Evolutionary conservation across 371 early-diverging fungal genomes (phyloP).

Genomic region (Furculomyces boomerangus): DNA sequence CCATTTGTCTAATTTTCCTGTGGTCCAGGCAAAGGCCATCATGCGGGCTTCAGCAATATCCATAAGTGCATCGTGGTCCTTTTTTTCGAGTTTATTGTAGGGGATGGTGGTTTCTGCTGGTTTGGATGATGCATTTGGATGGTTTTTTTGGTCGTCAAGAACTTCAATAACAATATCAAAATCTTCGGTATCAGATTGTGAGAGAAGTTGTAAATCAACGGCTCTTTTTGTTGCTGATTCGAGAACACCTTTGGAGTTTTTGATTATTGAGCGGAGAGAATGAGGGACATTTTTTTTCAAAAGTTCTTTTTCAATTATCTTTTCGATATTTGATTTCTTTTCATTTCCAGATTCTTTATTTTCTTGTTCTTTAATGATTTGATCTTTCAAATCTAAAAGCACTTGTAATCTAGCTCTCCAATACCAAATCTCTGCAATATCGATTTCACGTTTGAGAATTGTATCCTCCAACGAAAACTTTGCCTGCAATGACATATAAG

Average conservation of each 20-base stretch:
- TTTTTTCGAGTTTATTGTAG: constrained; percentile 22
- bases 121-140: background rate
- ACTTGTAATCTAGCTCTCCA: constrained; percentile 33
- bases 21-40: constrained; percentile 29
- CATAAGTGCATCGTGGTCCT: constrained; percentile 19
- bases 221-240: constrained; percentile 23
- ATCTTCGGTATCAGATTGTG: constrained; percentile 14
- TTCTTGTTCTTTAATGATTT: constrained; percentile 2
- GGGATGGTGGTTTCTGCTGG: constrained; percentile 7
- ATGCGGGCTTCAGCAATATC: constrained; percentile 31
- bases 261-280: constrained; percentile 20
- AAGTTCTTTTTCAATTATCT: constrained; percentile 3
- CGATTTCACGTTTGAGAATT: constrained; percentile 17
- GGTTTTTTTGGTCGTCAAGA: constrained; percentile 2
- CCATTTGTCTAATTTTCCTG: constrained; percentile 23
- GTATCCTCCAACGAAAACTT: constrained; percentile 5
- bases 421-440: constrained; percentile 32
- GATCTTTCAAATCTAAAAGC: constrained; percentile 22
- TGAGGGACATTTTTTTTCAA: constrained; percentile 20
- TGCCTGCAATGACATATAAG: constrained; percentile 12
- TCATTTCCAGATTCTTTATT: background rate
- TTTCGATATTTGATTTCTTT: constrained; percentile 2
- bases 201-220: constrained; percentile 18
- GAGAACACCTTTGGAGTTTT: constrained; percentile 24
- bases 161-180: constrained; percentile 24